phyloP scores from a whole-genome alignment of 768 basidiomycete species.

The Kwoniella botswanensis region DNA sequence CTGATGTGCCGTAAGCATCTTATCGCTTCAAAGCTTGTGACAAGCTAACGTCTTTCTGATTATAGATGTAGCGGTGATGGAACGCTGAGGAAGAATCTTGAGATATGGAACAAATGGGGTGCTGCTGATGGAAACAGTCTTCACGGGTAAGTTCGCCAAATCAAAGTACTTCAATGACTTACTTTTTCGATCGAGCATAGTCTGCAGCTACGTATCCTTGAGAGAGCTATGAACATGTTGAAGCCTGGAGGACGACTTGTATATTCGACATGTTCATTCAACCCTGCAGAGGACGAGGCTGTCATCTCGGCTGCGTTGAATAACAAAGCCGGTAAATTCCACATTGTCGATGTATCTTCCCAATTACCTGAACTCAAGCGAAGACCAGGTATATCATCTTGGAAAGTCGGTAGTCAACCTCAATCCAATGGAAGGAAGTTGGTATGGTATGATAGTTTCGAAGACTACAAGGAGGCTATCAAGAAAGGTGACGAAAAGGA shows the following conservation, averaged over 20 bases:
- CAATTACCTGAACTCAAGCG: constrained; percentile 73
- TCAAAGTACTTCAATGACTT: background rate
- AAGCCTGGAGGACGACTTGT: constrained; percentile 86
- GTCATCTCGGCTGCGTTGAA: constrained; percentile 85
- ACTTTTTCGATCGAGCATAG: constrained; percentile 60
- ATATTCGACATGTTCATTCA: constrained; percentile 96
- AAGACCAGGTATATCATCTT: constrained; percentile 73
- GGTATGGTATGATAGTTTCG: constrained; percentile 61
- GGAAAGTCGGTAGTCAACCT: constrained; percentile 69
- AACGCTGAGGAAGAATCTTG: constrained; percentile 89
- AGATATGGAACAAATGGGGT: constrained; percentile 93
- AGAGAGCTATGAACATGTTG: constrained; percentile 89
- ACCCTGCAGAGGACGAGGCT: constrained; percentile 96
- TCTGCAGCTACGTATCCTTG: constrained; percentile 87
- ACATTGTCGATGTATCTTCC: constrained; percentile 77
- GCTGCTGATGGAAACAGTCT: constrained; percentile 87
- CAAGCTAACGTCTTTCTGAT: background rate
- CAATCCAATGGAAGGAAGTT: constrained; percentile 23
- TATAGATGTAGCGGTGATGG: constrained; percentile 83
- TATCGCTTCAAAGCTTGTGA: background rate
- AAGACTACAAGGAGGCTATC: constrained; percentile 64
- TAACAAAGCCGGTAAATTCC: constrained; percentile 67
- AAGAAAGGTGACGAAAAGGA: constrained; percentile 65
- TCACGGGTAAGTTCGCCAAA: constrained; percentile 68
- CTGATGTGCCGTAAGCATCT: constrained; percentile 81